Percentiles rank a stretch among this genome's conserved stretches.
phyloP scores from a whole-genome alignment of 1,284 basidiomycete genomes.

The Chalciporus sp. region DNA sequence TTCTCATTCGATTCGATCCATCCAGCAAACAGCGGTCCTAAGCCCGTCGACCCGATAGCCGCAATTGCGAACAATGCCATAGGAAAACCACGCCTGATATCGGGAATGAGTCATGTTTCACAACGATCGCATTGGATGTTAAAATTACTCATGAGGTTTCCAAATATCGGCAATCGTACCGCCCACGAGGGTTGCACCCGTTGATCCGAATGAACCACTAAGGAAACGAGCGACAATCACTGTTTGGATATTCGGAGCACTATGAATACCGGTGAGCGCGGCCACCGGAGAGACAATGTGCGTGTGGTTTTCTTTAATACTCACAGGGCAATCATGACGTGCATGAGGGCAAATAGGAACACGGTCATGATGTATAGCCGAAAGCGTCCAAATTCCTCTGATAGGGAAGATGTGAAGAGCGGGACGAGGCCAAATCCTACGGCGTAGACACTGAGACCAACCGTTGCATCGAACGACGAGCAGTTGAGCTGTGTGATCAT shows the following conservation, averaged over 20 bases:
- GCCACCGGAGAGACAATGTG: background rate
- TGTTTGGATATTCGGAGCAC: conserved; percentile 33
- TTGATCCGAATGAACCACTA: conserved; percentile 43
- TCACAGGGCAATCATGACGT: conserved; percentile 43
- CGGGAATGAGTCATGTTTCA: conserved; percentile 11
- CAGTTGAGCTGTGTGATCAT: conserved; percentile 48
- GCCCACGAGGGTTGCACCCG: conserved; percentile 65
- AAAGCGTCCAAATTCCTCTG: conserved; percentile 54
- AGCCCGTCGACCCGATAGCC: conserved; percentile 50
- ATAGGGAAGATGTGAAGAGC: conserved; percentile 49
- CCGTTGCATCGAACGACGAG: conserved; percentile 38
- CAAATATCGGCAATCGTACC: conserved; percentile 61
- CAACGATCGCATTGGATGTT: background rate
- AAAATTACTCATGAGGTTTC: conserved; percentile 31
- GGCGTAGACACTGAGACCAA: conserved; percentile 43
- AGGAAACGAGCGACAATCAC: conserved; percentile 35
- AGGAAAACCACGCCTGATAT: conserved; percentile 53
- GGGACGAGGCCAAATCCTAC: conserved; percentile 54
- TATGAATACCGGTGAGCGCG: conserved; percentile 13
- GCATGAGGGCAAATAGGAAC: conserved; percentile 41
- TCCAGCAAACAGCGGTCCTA: conserved; percentile 56
- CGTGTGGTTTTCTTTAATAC: conserved; percentile 14
- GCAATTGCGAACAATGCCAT: conserved; percentile 57
- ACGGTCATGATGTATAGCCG: conserved; percentile 47
- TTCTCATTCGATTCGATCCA: conserved; percentile 56